A percentile compares a stretch with the other conserved stretches of the same genome.
phyloP scores from a whole-genome alignment of 2,329 filamentous ascomycete species.

The Penicillium sclerotiorum region DNA sequence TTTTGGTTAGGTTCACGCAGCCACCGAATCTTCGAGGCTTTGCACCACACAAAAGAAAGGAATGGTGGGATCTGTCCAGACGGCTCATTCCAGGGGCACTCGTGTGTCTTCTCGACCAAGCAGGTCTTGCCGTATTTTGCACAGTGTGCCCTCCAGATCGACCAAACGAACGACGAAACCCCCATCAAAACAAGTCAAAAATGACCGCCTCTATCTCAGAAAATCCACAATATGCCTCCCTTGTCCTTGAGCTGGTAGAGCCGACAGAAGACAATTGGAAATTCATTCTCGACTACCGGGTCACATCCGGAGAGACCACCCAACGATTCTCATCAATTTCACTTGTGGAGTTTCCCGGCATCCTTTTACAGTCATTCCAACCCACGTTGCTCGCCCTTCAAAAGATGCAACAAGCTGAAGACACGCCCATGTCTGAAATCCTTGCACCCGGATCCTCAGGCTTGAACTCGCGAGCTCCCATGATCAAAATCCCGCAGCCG shows the following conservation, averaged over 20 bases:
- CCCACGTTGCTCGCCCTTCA: constrained; percentile 62
- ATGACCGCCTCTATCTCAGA: constrained; percentile 26
- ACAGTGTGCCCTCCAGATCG: constrained; percentile 19
- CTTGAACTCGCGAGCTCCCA: constrained; percentile 9
- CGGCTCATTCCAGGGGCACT: constrained; percentile 32
- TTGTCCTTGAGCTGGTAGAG: constrained; percentile 32
- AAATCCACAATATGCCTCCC: constrained; percentile 28
- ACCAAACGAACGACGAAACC: constrained; percentile 1
- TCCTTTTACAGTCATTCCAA: constrained; percentile 61
- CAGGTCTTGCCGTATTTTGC: constrained; percentile 29
- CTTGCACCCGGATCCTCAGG: constrained; percentile 32
- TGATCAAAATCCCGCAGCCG: constrained; percentile 48
- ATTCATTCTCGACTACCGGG: constrained; percentile 22
- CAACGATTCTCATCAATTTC: constrained; percentile 14
- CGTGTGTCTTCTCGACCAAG: constrained; percentile 29
- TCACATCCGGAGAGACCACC: not conserved
- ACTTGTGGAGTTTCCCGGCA: constrained; percentile 64
- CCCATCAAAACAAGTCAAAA: not conserved
- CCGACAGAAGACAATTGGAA: constrained; percentile 25
- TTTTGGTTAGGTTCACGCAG: constrained; percentile 28
- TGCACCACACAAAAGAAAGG: constrained; percentile 16
- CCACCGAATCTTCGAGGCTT: constrained; percentile 17
- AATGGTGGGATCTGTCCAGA: constrained; percentile 35
- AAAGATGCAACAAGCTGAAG: constrained; percentile 47
- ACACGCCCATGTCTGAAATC: constrained; percentile 55